Percentiles rank a stretch among this genome's conserved stretches.
Evolutionary conservation across 495 filamentous ascomycete species (phyloP).

Genomic region (Penicillium macrosclerotiorum): DNA sequence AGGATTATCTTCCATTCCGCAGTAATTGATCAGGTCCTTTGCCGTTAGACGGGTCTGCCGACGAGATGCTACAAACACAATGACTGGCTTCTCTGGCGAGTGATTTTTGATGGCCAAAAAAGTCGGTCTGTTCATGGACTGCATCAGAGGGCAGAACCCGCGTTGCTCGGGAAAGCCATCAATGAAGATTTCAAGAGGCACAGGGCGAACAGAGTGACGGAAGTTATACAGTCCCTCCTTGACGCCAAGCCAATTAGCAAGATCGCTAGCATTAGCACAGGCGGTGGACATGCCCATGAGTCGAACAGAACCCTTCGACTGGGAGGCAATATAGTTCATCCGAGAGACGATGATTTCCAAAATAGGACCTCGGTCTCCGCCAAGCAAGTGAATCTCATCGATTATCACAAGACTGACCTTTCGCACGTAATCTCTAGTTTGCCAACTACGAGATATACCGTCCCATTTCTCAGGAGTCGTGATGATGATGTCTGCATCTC

Average conservation of each 20-base stretch:
- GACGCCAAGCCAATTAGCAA: slow-evolving; percentile 96
- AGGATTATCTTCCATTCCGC: slow-evolving; percentile 97
- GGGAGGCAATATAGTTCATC: slow-evolving; percentile 98
- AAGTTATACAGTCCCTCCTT: slow-evolving; percentile 98
- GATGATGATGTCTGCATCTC: slow-evolving; percentile 95
- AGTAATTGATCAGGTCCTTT: slow-evolving; percentile 93
- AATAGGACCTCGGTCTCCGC: slow-evolving; percentile 94
- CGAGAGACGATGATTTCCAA: slow-evolving; percentile 98
- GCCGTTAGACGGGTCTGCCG: slow-evolving; percentile 93
- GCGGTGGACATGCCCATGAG: slow-evolving; percentile 98
- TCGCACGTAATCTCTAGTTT: slow-evolving; percentile 91
- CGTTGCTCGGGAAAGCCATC: slow-evolving; percentile 95
- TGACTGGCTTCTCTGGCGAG: slow-evolving; percentile 93
- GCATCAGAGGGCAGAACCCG: slow-evolving; percentile 97
- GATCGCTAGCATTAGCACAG: slow-evolving; percentile 90
- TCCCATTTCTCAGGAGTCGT: slow-evolving; percentile 99
- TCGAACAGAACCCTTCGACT: slow-evolving; percentile 79
- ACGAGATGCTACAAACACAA: slow-evolving; percentile 96
- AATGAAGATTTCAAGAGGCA: slow-evolving; percentile 93
- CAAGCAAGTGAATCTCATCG: slow-evolving; percentile 95
- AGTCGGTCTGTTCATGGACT: slow-evolving; percentile 97
- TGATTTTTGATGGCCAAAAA: slow-evolving; percentile 96
- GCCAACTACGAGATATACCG: slow-evolving; percentile 97
- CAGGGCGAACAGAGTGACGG: slow-evolving; percentile 93
- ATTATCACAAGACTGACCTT: slow-evolving; percentile 97